Base-by-base conservation (phyloP, 1,284 basidiomycete genomes). In the Irpex sp. region DNA sequence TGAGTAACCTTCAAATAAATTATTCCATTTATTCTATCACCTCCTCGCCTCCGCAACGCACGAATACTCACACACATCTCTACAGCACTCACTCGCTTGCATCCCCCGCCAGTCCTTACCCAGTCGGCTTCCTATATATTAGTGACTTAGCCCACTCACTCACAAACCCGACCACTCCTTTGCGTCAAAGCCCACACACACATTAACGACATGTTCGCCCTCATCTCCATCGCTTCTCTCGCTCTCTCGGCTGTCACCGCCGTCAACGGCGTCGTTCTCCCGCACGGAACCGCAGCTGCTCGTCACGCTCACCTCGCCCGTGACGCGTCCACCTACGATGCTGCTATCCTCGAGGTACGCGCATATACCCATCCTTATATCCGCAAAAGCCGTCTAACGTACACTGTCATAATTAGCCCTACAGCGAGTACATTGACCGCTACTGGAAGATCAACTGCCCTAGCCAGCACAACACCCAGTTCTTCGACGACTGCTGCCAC, bases 401-500 rank as follows among this genome's bases (percentile, higher is more conserved):
- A 51, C 19, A 21, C 56, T 51, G 26, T 19, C 17, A 19, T 44
- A 19, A 36, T 59, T 58, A 75, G 85, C 75, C 81, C 47, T 93
- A 93, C 76, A 69, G 76, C 55, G 70, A 66, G 48, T 93, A 93
- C 77, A 88, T 92, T 78, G 71, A 75, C 52, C 84, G 92, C 61
- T 89, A 88, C 79, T 68, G 83, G 59, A 80, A 81, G 40, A 73
- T 92, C 66, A 77, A 76, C 60, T 90, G 88, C 74, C 72, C 85
- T 64, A 70, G 71, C 64, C 75, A 91, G 77, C 89, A 92, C 76
- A 77, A 81, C 73, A 84, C 83, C n/a, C 55, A 75, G 21, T 93
- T 92, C 81, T 92, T 89, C 73, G 78, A 85, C 61, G 70, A 74
- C 40, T 87, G 85, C 75, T 88, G 85, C 77, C 81, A 81, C 72